Evolutionary conservation across 306 rosid species (phyloP), one percentile per base, ranked within the genome.

Genomic region (Abrus pulchellus): DNA sequence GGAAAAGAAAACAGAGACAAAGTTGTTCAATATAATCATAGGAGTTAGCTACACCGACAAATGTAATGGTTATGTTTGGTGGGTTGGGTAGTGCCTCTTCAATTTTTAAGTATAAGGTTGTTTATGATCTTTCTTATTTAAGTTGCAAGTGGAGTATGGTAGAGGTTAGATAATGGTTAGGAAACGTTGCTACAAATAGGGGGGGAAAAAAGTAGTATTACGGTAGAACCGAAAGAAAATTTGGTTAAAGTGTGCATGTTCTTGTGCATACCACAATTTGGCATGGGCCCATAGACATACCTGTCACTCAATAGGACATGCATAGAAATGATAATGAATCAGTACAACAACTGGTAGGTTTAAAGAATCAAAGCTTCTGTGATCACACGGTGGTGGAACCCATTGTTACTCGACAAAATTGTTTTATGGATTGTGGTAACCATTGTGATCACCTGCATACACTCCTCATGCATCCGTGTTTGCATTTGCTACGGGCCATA

Each of bases 381-480:
- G 56, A 13, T 80, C 80, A 71, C 79, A 14, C 69, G 85, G 53
- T 73, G 84, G 87, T 80, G 82, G 87, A 62, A 53, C 84, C 87
- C 81, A 40, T 55, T 60, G 53, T 28, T 43, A 28, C 29, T 59
- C 10, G 33, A 28, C 13, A 2, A 5, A 45, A 6, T 63, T 36
- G 40, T 34, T 61, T 33, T 33, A 11, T 33, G 30, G 9, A n/a
- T 7, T 5, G 62, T 63, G 72, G 79, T 13, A 27, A 63, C 59
- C 53, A 32, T 29, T 56, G 34, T 34, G 41, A 38, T 71, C 49
- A 64, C 69, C 12, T 64, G 49, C 11, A 62, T 1, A 34, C 1
- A 12, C 4, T 20, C 14, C 2, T 67, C 36, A 44, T 9, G 36
- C 27, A 1, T 44, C 52, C 6, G 69, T 65, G 34, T 65, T 20